Evolutionary conservation across 768 basidiomycete species (phyloP), one percentile per base, ranked within the genome.

Genomic region (Amanita inopinata): DNA sequence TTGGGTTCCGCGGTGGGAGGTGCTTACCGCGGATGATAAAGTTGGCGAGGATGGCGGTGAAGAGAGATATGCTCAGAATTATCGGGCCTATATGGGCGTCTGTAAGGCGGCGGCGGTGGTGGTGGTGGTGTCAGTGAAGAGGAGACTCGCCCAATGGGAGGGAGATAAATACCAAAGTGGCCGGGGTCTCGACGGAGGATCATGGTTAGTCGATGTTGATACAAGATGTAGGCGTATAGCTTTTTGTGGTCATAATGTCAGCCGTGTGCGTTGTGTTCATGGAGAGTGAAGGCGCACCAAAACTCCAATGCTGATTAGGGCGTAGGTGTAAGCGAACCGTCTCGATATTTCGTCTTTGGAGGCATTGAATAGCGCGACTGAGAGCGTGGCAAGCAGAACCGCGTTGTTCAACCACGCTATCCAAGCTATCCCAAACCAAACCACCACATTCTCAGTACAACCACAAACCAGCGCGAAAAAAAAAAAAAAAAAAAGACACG

Each of bases 321-420:
- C 89, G 54, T 97, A 97, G 1, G 73, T 59, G 52, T 86, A 83
- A 0, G 93, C 88, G 59, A 98, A 92, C 25, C 67, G 72, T 11
- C 77, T 73, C 0, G 83, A 80, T 39, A 91, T 56, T 31, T 76
- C 63, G 51, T 80, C 85, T 46, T 73, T 73, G 4, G 87, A 85
- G 0, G 86, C 80, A 54, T 96, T 94, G 67, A 88, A 91, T 5
- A 99, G 69, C 1, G 88, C 92, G 15, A 94, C 66, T 1, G 92
- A 71, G 15, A 99, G 76, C 0, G 88, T 80, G 2, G 83, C 89
- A 31, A 97, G 69, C 18, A 99, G 69, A 28, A 98, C 66, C 2
- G 87, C 74, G 32, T 85, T 80, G 49, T 86, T 87, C 40, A 98
- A 67, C 80, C 94, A 99, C 0, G 92, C 75, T 23, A 98, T 73